A percentile compares a stretch with the other conserved stretches of the same genome.
Conservation (phyloP, 2,329 filamentous ascomycete genomes). For the Lecanoromycetidae sp. region DNA sequence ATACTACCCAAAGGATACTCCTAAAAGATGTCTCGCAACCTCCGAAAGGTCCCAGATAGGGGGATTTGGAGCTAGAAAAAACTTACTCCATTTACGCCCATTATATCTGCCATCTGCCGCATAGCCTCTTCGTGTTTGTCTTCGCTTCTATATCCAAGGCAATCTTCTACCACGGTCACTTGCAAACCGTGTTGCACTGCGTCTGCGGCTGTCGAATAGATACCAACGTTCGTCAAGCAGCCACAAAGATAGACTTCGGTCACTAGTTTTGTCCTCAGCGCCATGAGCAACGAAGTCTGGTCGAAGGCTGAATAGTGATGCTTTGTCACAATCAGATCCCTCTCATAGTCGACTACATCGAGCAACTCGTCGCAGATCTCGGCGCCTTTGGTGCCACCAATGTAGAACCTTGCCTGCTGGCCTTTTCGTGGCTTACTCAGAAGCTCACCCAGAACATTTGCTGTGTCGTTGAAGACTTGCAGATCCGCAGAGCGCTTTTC, state of each 20-base stretch:
- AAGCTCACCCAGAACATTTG: constrained; percentile 10
- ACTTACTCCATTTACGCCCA: constrained; percentile 60
- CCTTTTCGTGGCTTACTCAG: constrained; percentile 16
- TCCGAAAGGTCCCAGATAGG: no score
- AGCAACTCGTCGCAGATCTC: constrained; percentile 40
- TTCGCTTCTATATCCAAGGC: constrained; percentile 65
- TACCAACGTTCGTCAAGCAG: constrained; percentile 71
- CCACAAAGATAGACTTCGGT: constrained; percentile 86
- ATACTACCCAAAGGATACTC: no score
- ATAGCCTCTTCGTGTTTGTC: constrained; percentile 59
- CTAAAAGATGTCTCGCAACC: no score
- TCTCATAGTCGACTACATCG: constrained; percentile 37
- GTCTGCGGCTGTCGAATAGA: constrained; percentile 84
- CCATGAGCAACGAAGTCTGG: constrained; percentile 57
- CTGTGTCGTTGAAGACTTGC: constrained; percentile 16
- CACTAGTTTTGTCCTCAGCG: constrained; percentile 73
- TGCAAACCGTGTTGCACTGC: constrained; percentile 75
- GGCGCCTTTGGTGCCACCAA: constrained; percentile 31
- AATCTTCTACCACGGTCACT: constrained; percentile 82
- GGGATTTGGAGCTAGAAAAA: no score
- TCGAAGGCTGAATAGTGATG: constrained; percentile 81
- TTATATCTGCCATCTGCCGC: constrained; percentile 57
- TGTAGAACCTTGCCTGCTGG: constrained; percentile 28
- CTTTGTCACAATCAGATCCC: constrained; percentile 51
- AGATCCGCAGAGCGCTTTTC: constrained; percentile 16